These are phyloP conservation scores for Lentinula sp. DNA, from an alignment of 768 basidiomycete genomes.

Conservation along the genomic window DNA sequence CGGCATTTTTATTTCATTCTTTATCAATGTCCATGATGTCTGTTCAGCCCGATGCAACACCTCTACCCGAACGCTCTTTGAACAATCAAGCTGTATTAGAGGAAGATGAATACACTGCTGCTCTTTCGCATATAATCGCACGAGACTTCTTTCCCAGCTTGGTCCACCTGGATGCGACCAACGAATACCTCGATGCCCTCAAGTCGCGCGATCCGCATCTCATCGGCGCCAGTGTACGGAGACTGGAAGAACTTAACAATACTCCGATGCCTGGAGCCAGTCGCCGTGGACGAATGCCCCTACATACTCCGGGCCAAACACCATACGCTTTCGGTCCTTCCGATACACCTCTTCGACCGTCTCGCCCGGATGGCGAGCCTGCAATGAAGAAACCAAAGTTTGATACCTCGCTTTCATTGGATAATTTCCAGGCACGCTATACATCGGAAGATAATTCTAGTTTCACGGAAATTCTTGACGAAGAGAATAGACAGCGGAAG, in stretches of 20 bases:
- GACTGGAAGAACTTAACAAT: conserved; percentile 56
- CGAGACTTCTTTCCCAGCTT: conserved; percentile 98
- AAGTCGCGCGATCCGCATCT: conserved; percentile 68
- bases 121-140: conserved; percentile 87
- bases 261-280: conserved; percentile 26
- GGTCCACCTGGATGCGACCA: conserved; percentile 82
- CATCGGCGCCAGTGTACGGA: conserved; percentile 71
- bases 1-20: background rate
- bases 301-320: conserved; percentile 53
- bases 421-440: conserved; percentile 84
- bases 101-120: conserved; percentile 93
- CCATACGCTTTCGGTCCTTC: conserved; percentile 54
- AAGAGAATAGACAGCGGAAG: conserved; percentile 78
- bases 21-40: background rate
- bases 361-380: conserved; percentile 31
- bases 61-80: conserved; percentile 46
- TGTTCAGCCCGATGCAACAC: background rate
- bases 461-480: conserved; percentile 86
- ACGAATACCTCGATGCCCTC: conserved; percentile 78
- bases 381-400: conserved; percentile 52
- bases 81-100: conserved; percentile 70
- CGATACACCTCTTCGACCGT: conserved; percentile 60
- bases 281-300: conserved; percentile 19
- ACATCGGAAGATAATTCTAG: conserved; percentile 98
- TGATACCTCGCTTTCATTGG: conserved; percentile 61